Evolutionary conservation across 176 grass and related monocot genomes (phyloP).

Genomic region (Lolium rigidum): DNA sequence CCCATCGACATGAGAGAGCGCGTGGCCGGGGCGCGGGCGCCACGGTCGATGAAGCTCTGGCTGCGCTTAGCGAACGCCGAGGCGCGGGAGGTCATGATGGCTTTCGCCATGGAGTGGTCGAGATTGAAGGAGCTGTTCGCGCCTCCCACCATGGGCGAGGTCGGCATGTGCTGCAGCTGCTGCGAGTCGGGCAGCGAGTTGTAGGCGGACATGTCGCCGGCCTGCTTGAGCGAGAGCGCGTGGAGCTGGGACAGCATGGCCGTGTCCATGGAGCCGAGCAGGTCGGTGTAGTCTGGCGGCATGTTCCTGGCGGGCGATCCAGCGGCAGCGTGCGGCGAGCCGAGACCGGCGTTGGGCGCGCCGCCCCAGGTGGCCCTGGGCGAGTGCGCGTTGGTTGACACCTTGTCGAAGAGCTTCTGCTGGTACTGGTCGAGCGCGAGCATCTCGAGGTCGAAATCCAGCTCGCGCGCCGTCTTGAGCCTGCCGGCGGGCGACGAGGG

Average conservation of each 20-base stretch:
- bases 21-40: constrained; percentile 25
- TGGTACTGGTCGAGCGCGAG: constrained; percentile 84
- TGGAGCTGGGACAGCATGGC: constrained; percentile 71
- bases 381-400: constrained; percentile 53
- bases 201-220: constrained; percentile 56
- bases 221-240: constrained; percentile 66
- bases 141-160: constrained; percentile 59
- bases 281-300: constrained; percentile 64
- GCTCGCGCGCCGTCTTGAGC: constrained; percentile 73
- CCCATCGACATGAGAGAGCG: background rate
- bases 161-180: constrained; percentile 64
- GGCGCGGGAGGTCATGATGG: constrained; percentile 87
- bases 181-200: constrained; percentile 51
- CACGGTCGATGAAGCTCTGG: constrained; percentile 95
- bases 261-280: constrained; percentile 62
- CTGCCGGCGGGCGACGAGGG: constrained; percentile 58
- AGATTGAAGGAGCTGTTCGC: constrained; percentile 60
- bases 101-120: constrained; percentile 84
- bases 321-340: constrained; percentile 41
- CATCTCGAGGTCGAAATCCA: constrained; percentile 76
- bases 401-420: constrained; percentile 86
- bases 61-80: constrained; percentile 85
- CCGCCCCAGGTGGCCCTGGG: constrained; percentile 78
- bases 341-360: constrained; percentile 34
- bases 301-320: constrained; percentile 11